Evolutionary conservation across 441 rosid species (phyloP).

Genomic region (Geranium incanum): DNA sequence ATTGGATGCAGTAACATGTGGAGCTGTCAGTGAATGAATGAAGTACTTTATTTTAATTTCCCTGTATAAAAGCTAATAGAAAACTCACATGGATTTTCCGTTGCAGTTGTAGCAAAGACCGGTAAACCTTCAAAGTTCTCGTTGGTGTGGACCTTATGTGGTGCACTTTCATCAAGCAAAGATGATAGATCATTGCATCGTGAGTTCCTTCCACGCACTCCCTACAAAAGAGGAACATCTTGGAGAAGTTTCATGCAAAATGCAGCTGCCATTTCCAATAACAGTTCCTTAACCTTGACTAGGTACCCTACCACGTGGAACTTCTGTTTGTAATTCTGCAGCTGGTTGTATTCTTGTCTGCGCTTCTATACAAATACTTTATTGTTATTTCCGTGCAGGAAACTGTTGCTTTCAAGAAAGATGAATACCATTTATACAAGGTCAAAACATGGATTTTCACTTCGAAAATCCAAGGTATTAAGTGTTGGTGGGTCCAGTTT

Average conservation of each 20-base stretch:
- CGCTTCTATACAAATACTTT: conserved; percentile 18
- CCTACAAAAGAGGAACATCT: conserved; percentile 78
- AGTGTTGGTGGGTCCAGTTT: conserved; percentile 85
- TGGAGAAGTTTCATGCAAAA: conserved; percentile 48
- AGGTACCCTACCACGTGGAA: conserved; percentile 39
- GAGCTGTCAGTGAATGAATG: not conserved
- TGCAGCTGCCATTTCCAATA: conserved; percentile 33
- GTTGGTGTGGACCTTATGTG: conserved; percentile 66
- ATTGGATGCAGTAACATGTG: not conserved
- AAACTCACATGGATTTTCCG: not conserved
- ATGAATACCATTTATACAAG: conserved; percentile 77
- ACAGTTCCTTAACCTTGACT: conserved; percentile 45
- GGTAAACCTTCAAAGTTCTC: conserved; percentile 52
- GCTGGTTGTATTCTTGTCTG: conserved; percentile 21
- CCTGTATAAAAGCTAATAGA: not conserved
- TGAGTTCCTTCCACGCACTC: conserved; percentile 57
- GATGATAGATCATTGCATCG: conserved; percentile 24
- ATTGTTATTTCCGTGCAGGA: conserved; percentile 36
- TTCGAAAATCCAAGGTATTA: conserved; percentile 76
- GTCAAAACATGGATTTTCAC: conserved; percentile 81
- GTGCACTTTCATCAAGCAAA: conserved; percentile 34
- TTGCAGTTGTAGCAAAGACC: conserved; percentile 43
- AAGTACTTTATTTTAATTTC: not conserved
- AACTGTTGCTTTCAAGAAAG: conserved; percentile 57
- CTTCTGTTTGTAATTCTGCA: conserved; percentile 22